Percentiles rank a stretch among this genome's conserved stretches.
These are phyloP conservation scores for Trypanosoma rangeli DNA, from an alignment of 208 protist species.

Conservation along the genomic window DNA sequence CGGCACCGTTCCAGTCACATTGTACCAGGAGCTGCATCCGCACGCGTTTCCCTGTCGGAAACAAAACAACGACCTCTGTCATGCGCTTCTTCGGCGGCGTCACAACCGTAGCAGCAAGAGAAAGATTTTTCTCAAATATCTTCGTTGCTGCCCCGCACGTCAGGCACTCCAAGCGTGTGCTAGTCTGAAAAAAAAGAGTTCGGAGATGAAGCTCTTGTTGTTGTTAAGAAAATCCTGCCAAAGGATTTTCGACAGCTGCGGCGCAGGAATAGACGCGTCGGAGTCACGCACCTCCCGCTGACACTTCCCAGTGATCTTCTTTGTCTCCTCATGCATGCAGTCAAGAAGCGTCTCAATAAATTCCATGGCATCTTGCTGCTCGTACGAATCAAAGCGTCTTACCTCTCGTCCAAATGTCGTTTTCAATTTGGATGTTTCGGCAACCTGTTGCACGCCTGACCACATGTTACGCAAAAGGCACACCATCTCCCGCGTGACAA, in stretches of 20 bases:
- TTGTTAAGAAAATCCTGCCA: slow-evolving; percentile 90
- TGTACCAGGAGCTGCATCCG: slow-evolving; percentile 10
- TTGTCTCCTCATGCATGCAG: slow-evolving; percentile 91
- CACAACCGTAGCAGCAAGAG: slow-evolving; percentile 59
- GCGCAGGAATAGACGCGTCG: slow-evolving; percentile 61
- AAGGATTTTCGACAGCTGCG: slow-evolving; percentile 71
- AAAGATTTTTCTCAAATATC: slow-evolving; percentile 83
- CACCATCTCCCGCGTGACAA: slow-evolving; percentile 49
- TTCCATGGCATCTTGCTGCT: slow-evolving; percentile 89
- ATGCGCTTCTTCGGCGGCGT: slow-evolving; percentile 34
- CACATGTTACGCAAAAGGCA: slow-evolving; percentile 59
- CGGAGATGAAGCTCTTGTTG: slow-evolving; percentile 69
- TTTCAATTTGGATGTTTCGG: slow-evolving; percentile 58
- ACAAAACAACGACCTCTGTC: slow-evolving; percentile 37
- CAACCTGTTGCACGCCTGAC: slow-evolving; percentile 47
- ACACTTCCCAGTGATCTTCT: slow-evolving; percentile 60
- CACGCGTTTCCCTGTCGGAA: slow-evolving; percentile 14
- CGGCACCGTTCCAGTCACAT: neutral
- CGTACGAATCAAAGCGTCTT: slow-evolving; percentile 65
- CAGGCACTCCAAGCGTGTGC: slow-evolving; percentile 64
- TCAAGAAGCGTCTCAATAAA: slow-evolving; percentile 91
- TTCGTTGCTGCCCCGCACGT: slow-evolving; percentile 55
- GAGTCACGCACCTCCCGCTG: slow-evolving; percentile 85
- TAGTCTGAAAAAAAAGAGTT: slow-evolving; percentile 82
- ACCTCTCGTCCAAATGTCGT: slow-evolving; percentile 43